phyloP scores from a whole-genome alignment of 306 rosid genomes.

The Quercus variabilis region DNA sequence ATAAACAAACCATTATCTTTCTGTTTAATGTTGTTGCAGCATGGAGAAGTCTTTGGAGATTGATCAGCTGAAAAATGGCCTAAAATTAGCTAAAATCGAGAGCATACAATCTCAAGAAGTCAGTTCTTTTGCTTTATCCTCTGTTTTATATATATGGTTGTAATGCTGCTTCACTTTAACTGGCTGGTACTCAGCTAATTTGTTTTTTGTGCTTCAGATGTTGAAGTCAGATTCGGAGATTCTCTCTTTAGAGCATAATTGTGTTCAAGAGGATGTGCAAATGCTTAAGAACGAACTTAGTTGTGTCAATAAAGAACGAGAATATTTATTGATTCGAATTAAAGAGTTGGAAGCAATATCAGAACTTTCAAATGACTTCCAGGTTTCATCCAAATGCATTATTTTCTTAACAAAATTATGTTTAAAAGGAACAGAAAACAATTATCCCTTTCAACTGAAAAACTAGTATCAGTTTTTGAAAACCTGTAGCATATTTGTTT shows the following conservation, averaged over 20 bases:
- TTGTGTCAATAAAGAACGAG: constrained; percentile 26
- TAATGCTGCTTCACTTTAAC: constrained; percentile 1
- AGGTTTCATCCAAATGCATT: constrained; percentile 37
- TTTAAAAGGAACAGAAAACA: constrained; percentile 1
- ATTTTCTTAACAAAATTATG: neutral
- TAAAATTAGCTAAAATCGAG: constrained; percentile 16
- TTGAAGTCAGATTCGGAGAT: constrained; percentile 20
- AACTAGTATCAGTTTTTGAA: neutral
- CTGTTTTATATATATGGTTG: constrained; percentile 6
- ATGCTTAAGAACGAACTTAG: constrained; percentile 21
- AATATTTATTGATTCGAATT: constrained; percentile 22
- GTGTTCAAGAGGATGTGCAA: constrained; percentile 18
- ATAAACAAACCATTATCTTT: neutral
- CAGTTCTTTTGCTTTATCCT: constrained; percentile 22
- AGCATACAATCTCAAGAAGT: constrained; percentile 43
- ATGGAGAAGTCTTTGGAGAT: constrained; percentile 27
- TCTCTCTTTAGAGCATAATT: constrained; percentile 15
- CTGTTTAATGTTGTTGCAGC: constrained; percentile 30
- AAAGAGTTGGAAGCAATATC: constrained; percentile 25
- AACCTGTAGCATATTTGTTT: constrained; percentile 14
- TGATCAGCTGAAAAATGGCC: constrained; percentile 27
- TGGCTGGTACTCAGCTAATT: constrained; percentile 6
- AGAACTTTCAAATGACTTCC: constrained; percentile 31
- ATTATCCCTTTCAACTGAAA: constrained; percentile 1
- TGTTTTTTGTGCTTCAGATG: constrained; percentile 21